phyloP scores from a whole-genome alignment of 805 yeast species.

The Ascoidea tarda region DNA sequence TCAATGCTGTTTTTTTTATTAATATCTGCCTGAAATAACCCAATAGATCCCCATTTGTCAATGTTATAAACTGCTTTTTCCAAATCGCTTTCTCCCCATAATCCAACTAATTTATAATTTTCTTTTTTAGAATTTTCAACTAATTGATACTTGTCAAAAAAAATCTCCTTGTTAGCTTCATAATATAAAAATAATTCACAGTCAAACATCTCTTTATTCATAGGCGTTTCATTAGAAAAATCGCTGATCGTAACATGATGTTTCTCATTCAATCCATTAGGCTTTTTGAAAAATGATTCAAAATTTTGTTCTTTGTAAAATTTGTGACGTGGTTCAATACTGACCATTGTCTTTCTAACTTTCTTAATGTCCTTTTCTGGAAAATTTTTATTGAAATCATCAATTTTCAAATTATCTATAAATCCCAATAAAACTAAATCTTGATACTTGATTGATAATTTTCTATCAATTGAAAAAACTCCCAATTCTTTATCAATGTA shows the following conservation, averaged over 20 bases:
- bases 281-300: constrained; percentile 3
- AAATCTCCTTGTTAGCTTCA: constrained; percentile 22
- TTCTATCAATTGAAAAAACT: constrained; percentile 5
- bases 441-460: constrained; percentile 4
- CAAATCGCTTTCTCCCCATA: constrained; percentile 30
- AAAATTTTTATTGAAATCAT: background rate
- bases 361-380: constrained; percentile 7
- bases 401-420: background rate
- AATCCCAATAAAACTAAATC: constrained; percentile 8
- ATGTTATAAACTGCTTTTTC: constrained; percentile 29
- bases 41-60: constrained; percentile 23
- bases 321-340: constrained; percentile 7
- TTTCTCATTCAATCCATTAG: constrained; percentile 8
- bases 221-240: constrained; percentile 3
- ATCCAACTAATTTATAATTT: constrained; percentile 13
- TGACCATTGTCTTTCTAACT: constrained; percentile 9
- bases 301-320: background rate
- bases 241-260: constrained; percentile 4
- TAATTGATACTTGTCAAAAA: constrained; percentile 27
- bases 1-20: background rate
- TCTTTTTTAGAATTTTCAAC: constrained; percentile 14
- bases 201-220: constrained; percentile 8
- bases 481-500: constrained; percentile 6
- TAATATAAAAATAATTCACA: constrained; percentile 24
- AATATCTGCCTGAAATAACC: constrained; percentile 12